Evolutionary conservation across 2,329 filamentous ascomycete species (phyloP), one percentile per base, ranked within the genome.

Genomic region (Chrysoporthe deuterocubensis): DNA sequence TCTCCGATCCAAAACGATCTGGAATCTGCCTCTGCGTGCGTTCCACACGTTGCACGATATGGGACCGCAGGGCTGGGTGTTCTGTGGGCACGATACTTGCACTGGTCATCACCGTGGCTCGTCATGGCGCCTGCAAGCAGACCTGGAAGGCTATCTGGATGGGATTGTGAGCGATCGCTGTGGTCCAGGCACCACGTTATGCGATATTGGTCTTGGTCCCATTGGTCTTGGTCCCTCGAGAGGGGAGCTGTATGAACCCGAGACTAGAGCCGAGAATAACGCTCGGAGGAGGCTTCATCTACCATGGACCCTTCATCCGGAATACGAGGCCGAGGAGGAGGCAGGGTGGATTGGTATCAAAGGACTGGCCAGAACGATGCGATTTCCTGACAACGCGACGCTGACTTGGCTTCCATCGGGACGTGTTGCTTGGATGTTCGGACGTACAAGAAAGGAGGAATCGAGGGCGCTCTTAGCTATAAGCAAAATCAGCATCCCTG

Each of bases 361-460:
- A 42, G 57, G n/a, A 14, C n/a, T 44, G 13, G 40, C 40, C 26
- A 4, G 8, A 14, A 3, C 43, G 37, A 59, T 59, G 57, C 40
- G n/a, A 32, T 44, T 1, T 13, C 40, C 18, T 5, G 34, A 21
- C 11, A 21, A 44, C 40, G 52, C 8, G 37, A 34, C 42, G 40
- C 32, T 65, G 57, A 18, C 7, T 13, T 62, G 46, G 56, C 11
- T 42, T 18, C 32, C 63, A 46, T n/a, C 61, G 58, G 43, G 32
- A 11, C 13, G 59, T 42, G 13, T 50, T 58, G 11, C 62, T 4
- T 69, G 67, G 64, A 43, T 69, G 14, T 9, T 69, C 37, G 63
- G 64, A 2, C 63, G 54, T 8, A 66, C 67, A 54, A 43, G 44
- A 43, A 43, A 43, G 43, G 59, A 68, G 8, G 67, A 68, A 60